Base-by-base conservation (phyloP, 805 yeast genomes). In the Candida xiaguanensis region DNA sequence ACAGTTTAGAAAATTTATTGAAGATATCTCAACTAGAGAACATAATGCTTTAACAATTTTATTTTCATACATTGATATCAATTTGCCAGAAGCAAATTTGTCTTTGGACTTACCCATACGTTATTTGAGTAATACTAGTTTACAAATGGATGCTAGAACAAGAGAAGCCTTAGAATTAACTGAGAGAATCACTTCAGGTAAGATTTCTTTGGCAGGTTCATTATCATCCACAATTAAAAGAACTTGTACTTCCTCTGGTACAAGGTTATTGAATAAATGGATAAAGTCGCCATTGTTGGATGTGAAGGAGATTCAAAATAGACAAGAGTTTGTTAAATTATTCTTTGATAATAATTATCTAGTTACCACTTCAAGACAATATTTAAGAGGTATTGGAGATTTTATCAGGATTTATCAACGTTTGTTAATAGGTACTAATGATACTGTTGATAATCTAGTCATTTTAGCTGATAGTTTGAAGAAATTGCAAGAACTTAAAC, bases 111-210 rank as follows among this genome's bases (percentile, higher is more conserved):
- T 78, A 1, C 99, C 99, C 0, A 63, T 68, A 15, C 70, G 78
- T 37, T 77, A 79, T 34, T 51, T 70, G 39, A 72, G 78, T 6
- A 63, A 67, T 3, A 62, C 74, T 3, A 67, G 74, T 12, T 72
- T 91, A 75, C 86, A 83, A 42, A 82, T 91, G 54, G 98, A 91
- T 53, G 70, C 91, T 0, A 63, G 90, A 40, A 85, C 95, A 0
- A 69, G 85, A 12, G 80, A 80, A 34, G 87, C 91, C 3, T 65
- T 89, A 23, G 96, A 89, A 51, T 60, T 89, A 17, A 80, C 87
- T 0, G 73, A 78, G 5, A 61, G 85, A 41, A 38, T 55, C 2
- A 55, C 61, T 12, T 56, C 55, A 16, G 72, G 72, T 2, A 74
- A 76, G 8, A 72, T 74, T 11, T 71, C 77, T 12, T 65, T 59